Evolutionary conservation across 1,139 yeast species (phyloP).

Genomic region (Arxiozyma bovina): DNA sequence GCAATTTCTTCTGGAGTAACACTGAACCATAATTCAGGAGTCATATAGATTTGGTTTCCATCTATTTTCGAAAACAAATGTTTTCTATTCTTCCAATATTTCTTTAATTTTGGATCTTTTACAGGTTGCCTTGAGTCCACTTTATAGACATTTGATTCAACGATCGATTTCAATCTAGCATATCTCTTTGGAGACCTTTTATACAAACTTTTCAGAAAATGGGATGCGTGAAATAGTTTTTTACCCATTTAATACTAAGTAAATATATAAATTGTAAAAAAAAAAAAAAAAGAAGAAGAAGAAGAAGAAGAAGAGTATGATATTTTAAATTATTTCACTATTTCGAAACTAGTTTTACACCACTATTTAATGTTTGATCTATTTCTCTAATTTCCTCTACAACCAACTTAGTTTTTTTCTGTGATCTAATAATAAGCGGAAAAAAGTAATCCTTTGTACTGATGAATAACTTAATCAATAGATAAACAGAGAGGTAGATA

Average conservation of each 20-base stretch:
- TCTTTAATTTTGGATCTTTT: constrained; percentile 14
- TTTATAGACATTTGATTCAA: constrained; percentile 13
- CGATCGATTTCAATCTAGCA: constrained; percentile 9
- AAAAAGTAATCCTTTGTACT: background rate
- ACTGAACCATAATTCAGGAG: constrained; percentile 77
- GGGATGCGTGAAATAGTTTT: constrained; percentile 9
- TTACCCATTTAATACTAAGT: background rate
- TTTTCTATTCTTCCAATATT: constrained; percentile 24
- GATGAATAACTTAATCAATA: background rate
- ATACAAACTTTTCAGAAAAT: constrained; percentile 8
- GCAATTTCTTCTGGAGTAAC: constrained; percentile 84
- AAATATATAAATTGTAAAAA: no score
- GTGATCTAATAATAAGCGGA: no score
- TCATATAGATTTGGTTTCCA: constrained; percentile 65
- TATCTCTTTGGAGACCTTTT: constrained; percentile 9
- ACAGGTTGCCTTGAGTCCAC: constrained; percentile 11
- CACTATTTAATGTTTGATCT: background rate
- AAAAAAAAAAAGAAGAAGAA: no score
- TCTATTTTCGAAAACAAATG: constrained; percentile 19
- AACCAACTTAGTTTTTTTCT: background rate
- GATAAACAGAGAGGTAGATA: no score
- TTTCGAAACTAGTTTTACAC: background rate
- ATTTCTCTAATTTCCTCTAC: background rate
- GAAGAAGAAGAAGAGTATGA: background rate
- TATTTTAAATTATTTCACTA: no score